These are phyloP conservation scores for Arabis alpina DNA, from an alignment of 345 rosid species.

Conservation along the genomic window DNA sequence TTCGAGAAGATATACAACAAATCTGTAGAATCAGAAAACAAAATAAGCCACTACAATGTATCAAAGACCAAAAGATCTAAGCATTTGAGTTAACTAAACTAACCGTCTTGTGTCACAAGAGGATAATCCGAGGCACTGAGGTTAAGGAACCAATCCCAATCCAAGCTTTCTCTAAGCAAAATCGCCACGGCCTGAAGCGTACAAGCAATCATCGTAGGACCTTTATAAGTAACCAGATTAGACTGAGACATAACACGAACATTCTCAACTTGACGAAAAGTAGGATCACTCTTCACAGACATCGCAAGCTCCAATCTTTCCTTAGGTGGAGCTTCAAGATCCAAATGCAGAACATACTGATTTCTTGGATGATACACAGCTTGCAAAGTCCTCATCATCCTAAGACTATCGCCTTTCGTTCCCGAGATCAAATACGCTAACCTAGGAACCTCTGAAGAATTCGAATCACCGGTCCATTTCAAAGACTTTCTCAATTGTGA, in stretches of 20 bases:
- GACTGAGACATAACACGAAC: constrained; percentile 74
- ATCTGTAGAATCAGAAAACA: constrained; percentile 51
- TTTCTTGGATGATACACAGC: constrained; percentile 93
- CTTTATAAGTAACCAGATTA: constrained; percentile 84
- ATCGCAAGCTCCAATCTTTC: constrained; percentile 72
- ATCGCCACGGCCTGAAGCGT: constrained; percentile 88
- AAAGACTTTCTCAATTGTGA: constrained; percentile 56
- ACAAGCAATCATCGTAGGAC: constrained; percentile 92
- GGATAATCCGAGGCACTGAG: constrained; percentile 96
- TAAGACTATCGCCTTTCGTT: constrained; percentile 72
- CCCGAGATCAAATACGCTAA: constrained; percentile 84
- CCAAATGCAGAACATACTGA: constrained; percentile 77
- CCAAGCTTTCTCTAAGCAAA: constrained; percentile 73
- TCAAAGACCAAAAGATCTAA: constrained; percentile 8
- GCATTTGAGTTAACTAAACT: constrained; percentile 14
- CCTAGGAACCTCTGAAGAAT: constrained; percentile 51
- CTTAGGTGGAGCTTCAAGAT: constrained; percentile 73
- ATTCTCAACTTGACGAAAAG: constrained; percentile 64
- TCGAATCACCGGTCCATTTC: constrained; percentile 30
- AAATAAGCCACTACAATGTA: background rate
- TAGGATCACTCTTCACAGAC: constrained; percentile 57
- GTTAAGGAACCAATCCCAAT: constrained; percentile 96
- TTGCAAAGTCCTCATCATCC: constrained; percentile 69
- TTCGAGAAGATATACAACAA: constrained; percentile 61
- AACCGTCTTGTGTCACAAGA: constrained; percentile 91